These are phyloP conservation scores for Phaeoacremonium minimum DNA, from an alignment of 2,329 filamentous ascomycete species.

Conservation along the genomic window DNA sequence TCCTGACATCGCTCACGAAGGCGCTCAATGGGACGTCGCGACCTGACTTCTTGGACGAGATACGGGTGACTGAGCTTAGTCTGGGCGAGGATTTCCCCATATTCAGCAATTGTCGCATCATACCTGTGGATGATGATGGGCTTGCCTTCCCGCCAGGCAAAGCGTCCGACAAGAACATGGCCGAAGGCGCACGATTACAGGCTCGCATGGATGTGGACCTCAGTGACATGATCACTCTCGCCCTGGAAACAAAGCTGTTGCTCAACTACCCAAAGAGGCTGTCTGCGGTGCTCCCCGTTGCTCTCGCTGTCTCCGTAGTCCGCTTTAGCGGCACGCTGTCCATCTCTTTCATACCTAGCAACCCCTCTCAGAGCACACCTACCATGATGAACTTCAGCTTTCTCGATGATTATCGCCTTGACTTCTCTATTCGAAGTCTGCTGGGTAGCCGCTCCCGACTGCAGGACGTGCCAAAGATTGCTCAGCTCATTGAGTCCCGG, in stretches of 20 bases:
- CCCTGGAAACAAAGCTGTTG: slow-evolving; percentile 87
- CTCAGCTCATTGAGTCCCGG: slow-evolving; percentile 74
- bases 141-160: slow-evolving; percentile 47
- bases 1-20: slow-evolving; percentile 78
- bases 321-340: slow-evolving; percentile 93
- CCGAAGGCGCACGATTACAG: slow-evolving; percentile 73
- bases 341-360: slow-evolving; percentile 84
- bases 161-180: slow-evolving; percentile 47
- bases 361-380: slow-evolving; percentile 62
- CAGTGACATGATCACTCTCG: slow-evolving; percentile 91
- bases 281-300: slow-evolving; percentile 86
- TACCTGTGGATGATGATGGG: slow-evolving; percentile 81
- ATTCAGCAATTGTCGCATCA: slow-evolving; percentile 95
- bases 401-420: slow-evolving; percentile 79
- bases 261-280: slow-evolving; percentile 92
- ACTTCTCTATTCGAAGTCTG: slow-evolving; percentile 75
- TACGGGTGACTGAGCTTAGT: slow-evolving; percentile 88
- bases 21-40: slow-evolving; percentile 82
- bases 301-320: slow-evolving; percentile 84
- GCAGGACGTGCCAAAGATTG: slow-evolving; percentile 85
- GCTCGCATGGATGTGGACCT: slow-evolving; percentile 96
- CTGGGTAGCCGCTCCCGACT: slow-evolving; percentile 75
- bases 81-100: slow-evolving; percentile 97
- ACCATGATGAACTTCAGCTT: slow-evolving; percentile 96
- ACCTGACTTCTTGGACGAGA: slow-evolving; percentile 89